A percentile compares a stretch with the other conserved stretches of the same genome.
phyloP scores from a whole-genome alignment of 2,329 filamentous ascomycete species.

The Phoma sp. region DNA sequence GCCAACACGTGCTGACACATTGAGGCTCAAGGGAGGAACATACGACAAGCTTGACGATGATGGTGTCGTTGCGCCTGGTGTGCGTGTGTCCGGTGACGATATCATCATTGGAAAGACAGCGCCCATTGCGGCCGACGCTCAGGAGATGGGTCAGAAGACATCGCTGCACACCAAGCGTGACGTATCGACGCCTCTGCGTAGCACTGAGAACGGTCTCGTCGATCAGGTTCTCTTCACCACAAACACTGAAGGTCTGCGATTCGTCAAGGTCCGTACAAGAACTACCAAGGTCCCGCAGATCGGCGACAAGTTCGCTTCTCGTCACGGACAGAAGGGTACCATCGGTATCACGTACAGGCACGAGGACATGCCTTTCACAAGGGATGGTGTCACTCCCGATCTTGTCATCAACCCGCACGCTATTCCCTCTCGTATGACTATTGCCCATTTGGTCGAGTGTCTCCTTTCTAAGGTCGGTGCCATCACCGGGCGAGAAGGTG shows the following conservation, averaged over 20 bases:
- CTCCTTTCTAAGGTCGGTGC: conserved; percentile 94
- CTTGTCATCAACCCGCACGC: conserved; percentile 99
- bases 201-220: conserved; percentile 95
- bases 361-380: conserved; percentile 98
- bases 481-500: conserved; percentile 91
- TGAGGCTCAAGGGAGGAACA: conserved; percentile 91
- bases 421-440: conserved; percentile 99
- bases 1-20: conserved; percentile 83
- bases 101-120: conserved; percentile 99
- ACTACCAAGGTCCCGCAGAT: conserved; percentile 99
- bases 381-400: conserved; percentile 89
- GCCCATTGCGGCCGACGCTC: conserved; percentile 88
- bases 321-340: conserved; percentile 98
- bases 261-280: conserved; percentile 95
- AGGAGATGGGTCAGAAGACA: conserved; percentile 91
- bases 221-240: conserved; percentile 94
- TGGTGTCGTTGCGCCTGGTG: conserved; percentile 90
- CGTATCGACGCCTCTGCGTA: conserved; percentile 90
- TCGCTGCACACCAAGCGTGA: conserved; percentile 91
- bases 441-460: conserved; percentile 99
- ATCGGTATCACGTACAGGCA: conserved; percentile 98
- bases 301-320: conserved; percentile 98
- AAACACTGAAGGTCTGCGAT: conserved; percentile 90
- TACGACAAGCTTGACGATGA: conserved; percentile 98
- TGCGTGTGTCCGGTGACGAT: conserved; percentile 94